phyloP scores from a whole-genome alignment of 345 rosid species.

The Camelina sativa region DNA sequence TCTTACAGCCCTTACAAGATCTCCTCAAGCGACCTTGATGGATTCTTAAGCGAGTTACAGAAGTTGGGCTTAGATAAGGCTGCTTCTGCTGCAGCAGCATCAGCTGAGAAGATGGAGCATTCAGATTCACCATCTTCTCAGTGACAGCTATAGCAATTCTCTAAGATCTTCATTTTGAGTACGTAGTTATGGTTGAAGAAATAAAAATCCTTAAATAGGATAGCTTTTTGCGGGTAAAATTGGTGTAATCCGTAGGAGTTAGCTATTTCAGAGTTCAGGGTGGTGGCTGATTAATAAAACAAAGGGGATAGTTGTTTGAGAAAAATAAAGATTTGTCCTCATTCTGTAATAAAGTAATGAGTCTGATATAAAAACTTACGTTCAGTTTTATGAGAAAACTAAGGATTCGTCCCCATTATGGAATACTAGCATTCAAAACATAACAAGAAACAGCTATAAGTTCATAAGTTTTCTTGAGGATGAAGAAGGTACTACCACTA shows the following conservation, averaged over 20 bases:
- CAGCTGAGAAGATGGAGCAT: constrained; percentile 54
- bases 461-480: background rate
- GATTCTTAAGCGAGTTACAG: constrained; percentile 70
- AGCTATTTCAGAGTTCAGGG: background rate
- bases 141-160: constrained; percentile 16
- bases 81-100: constrained; percentile 47
- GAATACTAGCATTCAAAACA: constrained; percentile 10
- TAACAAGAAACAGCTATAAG: constrained; percentile 4
- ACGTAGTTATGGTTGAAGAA: background rate
- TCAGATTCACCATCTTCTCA: constrained; percentile 19
- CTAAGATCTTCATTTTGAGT: constrained; percentile 20
- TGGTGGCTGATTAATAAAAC: background rate
- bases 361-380: background rate
- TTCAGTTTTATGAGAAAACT: background rate
- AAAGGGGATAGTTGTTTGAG: background rate
- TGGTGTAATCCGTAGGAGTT: constrained; percentile 4
- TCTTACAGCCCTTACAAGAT: constrained; percentile 79
- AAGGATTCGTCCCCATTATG: background rate
- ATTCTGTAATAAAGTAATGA: background rate
- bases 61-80: constrained; percentile 61
- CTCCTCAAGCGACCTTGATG: constrained; percentile 53
- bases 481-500: background rate
- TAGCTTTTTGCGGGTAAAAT: background rate
- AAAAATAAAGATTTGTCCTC: constrained; percentile 6
- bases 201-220: constrained; percentile 17